Evolutionary conservation across 305 asterid species (phyloP), one percentile per base, ranked within the genome.

Genomic region (Fraxinus greggii): DNA sequence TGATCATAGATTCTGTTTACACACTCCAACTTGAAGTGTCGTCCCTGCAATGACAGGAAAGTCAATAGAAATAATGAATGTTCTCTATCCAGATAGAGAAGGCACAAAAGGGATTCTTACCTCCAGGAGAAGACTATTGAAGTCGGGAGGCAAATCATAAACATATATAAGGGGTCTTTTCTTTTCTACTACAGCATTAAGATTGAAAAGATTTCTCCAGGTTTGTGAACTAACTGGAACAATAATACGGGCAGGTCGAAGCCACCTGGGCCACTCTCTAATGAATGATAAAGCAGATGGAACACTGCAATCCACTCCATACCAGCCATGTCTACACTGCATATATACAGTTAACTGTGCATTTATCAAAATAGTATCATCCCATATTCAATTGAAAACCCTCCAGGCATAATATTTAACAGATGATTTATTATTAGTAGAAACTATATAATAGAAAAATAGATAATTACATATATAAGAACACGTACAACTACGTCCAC

Each of bases 301-400:
- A 83, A 90, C 67, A 83, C 98, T 94, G 81, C 99, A 96, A 88
- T 96, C 98, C 79, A 86, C 90, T 81, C 99, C 99, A 17, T 90
- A 93, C 99, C 99, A 94, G 65, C 98, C 97, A 17, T 81, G 92
- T 32, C 85, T 87, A 86, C 99, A 96, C 99, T 96, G 88, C 86
- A 90, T 82, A 78, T 76, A 81, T 77, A 80, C 78, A 75, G 36
- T 42, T 31, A 76, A 28, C 32, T 23, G 23, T 72, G 61, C 61
- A 78, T 32, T 28, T 31, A 31, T 69, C 23, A 17, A 40, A 83
- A 29, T 69, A 21, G 45, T 21, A 65, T 38, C 76, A 29, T 51
- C 3, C 17, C 31, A 77, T 29, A 40, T 31, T 77, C 73, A 32
- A 45, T 17, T n/a, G 51, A 12, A 79, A 56, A n/a, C 3, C 13